Conservation (phyloP, 352 stramenopile genomes). For the Globisporangium nodosum region DNA sequence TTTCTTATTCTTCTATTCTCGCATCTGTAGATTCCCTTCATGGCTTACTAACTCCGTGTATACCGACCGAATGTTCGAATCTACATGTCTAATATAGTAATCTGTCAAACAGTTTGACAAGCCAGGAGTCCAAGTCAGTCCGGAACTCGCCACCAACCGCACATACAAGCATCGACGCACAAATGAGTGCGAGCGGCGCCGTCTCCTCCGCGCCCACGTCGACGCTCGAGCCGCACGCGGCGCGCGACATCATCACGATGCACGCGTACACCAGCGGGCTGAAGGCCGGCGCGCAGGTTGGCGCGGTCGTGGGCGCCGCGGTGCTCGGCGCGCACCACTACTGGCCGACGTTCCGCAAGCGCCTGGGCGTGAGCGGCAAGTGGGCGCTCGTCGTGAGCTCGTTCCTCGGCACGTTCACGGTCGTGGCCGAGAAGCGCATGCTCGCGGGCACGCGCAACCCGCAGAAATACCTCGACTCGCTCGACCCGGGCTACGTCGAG, state of each 20-base stretch:
- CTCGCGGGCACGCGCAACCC: slow-evolving; percentile 64
- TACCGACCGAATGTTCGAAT: too few relatives aligned
- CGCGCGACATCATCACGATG: slow-evolving; percentile 62
- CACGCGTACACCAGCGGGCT: slow-evolving; percentile 61
- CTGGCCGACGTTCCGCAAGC: slow-evolving; percentile 62
- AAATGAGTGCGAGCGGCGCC: slow-evolving; percentile 13
- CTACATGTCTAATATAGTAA: too few relatives aligned
- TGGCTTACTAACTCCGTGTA: too few relatives aligned
- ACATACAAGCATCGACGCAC: not conserved
- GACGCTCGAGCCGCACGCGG: slow-evolving; percentile 33
- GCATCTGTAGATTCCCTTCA: too few relatives aligned
- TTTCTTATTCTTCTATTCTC: too few relatives aligned
- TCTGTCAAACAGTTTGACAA: too few relatives aligned
- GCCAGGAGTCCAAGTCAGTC: not conserved
- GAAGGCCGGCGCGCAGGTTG: slow-evolving; percentile 33
- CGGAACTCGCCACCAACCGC: slow-evolving; percentile 24
- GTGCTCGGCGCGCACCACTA: slow-evolving; percentile 53
- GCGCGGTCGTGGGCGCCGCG: slow-evolving; percentile 16
- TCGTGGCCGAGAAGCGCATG: slow-evolving; percentile 60
- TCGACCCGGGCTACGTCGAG: slow-evolving; percentile 45
- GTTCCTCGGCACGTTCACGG: slow-evolving; percentile 55
- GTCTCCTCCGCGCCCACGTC: slow-evolving; percentile 10
- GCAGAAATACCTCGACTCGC: slow-evolving; percentile 55
- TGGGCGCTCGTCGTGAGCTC: slow-evolving; percentile 59
- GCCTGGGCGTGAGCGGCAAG: slow-evolving; percentile 69